These are phyloP conservation scores for Ophiocordyceps polyrhachis-furcata DNA, from an alignment of 2,329 filamentous ascomycete species.

Conservation along the genomic window DNA sequence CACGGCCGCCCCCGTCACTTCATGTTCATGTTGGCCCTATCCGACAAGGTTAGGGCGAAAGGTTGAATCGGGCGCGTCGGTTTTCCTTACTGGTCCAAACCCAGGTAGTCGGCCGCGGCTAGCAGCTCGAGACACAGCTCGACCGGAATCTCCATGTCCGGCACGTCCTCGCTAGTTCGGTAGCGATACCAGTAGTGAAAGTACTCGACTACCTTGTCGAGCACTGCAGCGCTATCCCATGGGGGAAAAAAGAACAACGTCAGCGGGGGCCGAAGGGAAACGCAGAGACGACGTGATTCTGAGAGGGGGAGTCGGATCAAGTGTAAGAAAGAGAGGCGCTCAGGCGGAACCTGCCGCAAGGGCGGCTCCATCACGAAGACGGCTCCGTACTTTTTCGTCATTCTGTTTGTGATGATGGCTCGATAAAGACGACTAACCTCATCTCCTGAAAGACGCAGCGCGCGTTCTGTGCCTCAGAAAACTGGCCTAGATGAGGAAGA, in stretches of 20 bases:
- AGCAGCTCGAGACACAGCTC: constrained; percentile 63
- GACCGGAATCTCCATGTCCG: constrained; percentile 64
- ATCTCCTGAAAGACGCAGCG: constrained; percentile 54
- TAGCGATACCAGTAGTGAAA: constrained; percentile 68
- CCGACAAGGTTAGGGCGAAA: constrained; percentile 6
- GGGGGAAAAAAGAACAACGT: constrained; percentile 1
- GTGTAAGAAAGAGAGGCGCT: constrained; percentile 38
- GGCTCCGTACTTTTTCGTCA: constrained; percentile 13
- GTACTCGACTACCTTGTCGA: constrained; percentile 70
- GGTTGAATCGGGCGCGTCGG: background rate
- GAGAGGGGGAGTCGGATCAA: constrained; percentile 35
- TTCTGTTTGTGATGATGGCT: constrained; percentile 5
- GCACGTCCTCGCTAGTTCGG: constrained; percentile 49
- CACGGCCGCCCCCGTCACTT: constrained; percentile 9
- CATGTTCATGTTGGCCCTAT: constrained; percentile 19
- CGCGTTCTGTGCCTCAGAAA: constrained; percentile 44
- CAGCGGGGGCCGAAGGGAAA: background rate
- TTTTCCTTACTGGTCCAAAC: constrained; percentile 35
- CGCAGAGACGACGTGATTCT: constrained; percentile 2
- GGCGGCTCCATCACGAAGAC: constrained; percentile 25
- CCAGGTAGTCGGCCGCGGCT: constrained; percentile 59
- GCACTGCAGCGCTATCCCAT: constrained; percentile 41
- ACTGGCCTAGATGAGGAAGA: constrained; percentile 29
- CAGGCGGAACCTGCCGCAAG: constrained; percentile 24
- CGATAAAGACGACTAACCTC: constrained; percentile 32